These are phyloP conservation scores for Chlamydomonas urium DNA, from an alignment of 139 green algal genomes.

Conservation along the genomic window DNA sequence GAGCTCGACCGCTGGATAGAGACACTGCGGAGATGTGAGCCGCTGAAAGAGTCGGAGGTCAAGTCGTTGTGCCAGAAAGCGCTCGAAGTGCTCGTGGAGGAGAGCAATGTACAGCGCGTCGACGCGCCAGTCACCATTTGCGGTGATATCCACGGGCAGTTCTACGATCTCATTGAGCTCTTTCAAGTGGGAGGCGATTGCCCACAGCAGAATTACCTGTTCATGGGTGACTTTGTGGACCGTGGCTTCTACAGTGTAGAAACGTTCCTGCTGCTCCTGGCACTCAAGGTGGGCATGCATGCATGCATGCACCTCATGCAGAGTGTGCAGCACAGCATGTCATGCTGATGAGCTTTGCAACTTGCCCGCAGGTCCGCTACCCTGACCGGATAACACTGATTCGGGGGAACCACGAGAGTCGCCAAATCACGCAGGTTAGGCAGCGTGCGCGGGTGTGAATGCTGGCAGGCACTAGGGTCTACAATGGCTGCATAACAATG, in stretches of 20 bases:
- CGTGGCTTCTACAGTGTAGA: constrained; percentile 97
- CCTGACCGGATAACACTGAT: constrained; percentile 95
- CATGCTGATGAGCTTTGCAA: too few species aligned
- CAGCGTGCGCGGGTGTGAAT: too few species aligned
- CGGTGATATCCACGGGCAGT: constrained; percentile 98
- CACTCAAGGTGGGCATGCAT: constrained; percentile 85
- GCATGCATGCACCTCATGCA: constrained; percentile 4
- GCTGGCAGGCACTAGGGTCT: too few species aligned
- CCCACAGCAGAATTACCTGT: constrained; percentile 96
- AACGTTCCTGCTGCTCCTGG: constrained; percentile 96
- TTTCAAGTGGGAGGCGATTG: constrained; percentile 95
- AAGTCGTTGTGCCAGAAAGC: constrained; percentile 92
- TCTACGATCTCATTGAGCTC: constrained; percentile 97
- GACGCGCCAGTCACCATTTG: constrained; percentile 95
- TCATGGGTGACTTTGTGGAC: constrained; percentile 99
- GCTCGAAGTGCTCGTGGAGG: constrained; percentile 94
- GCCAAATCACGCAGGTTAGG: constrained; percentile 98
- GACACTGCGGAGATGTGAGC: constrained; percentile 88
- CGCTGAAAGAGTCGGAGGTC: constrained; percentile 89
- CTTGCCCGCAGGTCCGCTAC: constrained; percentile 79
- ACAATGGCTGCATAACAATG: too few species aligned
- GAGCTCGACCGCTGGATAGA: constrained; percentile 81
- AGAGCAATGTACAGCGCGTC: constrained; percentile 96
- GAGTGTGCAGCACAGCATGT: too few species aligned
- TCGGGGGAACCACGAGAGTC: constrained; percentile 94